Conservation (phyloP, 73 alveolate genomes). For the Uronychia setigera region DNA sequence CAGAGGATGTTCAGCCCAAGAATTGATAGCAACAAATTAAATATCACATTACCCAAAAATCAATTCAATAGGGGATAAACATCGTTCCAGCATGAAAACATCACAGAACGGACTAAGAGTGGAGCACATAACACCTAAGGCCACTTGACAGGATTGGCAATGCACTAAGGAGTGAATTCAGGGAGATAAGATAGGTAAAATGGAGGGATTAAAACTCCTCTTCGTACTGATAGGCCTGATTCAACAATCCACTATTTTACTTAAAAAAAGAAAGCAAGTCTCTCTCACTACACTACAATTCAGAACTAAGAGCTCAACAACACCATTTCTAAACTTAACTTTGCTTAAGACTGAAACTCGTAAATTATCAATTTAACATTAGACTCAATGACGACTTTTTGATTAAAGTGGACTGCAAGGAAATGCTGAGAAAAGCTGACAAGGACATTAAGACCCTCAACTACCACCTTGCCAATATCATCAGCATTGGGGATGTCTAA, state of each 20-base stretch:
- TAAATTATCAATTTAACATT: background rate
- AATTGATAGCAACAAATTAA: background rate
- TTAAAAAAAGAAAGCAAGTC: background rate
- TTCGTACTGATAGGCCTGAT: background rate
- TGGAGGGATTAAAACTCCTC: background rate
- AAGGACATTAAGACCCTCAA: background rate
- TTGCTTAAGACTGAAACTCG: background rate
- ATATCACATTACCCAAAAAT: background rate
- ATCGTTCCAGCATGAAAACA: background rate
- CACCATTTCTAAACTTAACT: background rate
- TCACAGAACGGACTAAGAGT: background rate
- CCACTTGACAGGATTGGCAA: too few relatives aligned
- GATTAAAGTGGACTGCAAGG: background rate
- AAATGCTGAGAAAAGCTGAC: slow-evolving; percentile 11
- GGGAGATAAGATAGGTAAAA: too few relatives aligned
- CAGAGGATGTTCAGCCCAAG: background rate
- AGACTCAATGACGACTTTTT: background rate
- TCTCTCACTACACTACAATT: background rate
- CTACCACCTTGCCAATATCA: background rate
- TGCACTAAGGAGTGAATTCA: too few relatives aligned
- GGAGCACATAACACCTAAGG: too few relatives aligned
- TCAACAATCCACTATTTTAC: too few relatives aligned
- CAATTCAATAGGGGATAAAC: background rate
- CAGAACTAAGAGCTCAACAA: background rate
- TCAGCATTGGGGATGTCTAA: background rate